Evolutionary conservation across 768 basidiomycete genomes (phyloP), one percentile per base, ranked within the genome.

Genomic region (Russula griseocarnosa): DNA sequence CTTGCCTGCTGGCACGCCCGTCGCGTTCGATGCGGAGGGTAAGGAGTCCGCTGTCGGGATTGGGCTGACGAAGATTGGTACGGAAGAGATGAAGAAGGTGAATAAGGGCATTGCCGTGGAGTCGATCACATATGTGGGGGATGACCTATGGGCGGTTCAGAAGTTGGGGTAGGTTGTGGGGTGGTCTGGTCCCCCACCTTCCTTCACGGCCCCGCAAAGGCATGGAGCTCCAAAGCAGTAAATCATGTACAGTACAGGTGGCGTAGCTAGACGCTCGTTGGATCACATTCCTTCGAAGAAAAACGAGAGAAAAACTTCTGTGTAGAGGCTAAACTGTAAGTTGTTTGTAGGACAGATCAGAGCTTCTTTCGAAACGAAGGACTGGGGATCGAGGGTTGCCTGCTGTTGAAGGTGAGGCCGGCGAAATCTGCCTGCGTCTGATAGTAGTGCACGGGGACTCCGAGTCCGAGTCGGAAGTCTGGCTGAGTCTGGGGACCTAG

Each of bases 11-110:
- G 86, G 84, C n/a, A 78, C 83, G 0, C 80, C 90, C 7, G 94
- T 99, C n/a, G 92, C 91, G 3, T 86, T 99, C 56, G 82, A 88
- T 69, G 93, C 95, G n/a, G 94, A 98, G 75, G 96, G 96, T 11
- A 98, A 98, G 76, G 90, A 94, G 69, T 86, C 92, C 69, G 88
- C 94, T 1, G 86, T 90, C 38, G 96, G 87, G 0, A 82, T 98
- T 59, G 96, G 96, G 10, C 74, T 93, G 60, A 86, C 87, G 60
- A 89, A 89, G 73, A 76, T 95, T 65, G 77, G 82, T 51, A 92
- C 92, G 47, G 94, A 95, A 72, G 94, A 98, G 51, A 97, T 99
- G 74, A 85, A 86, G 75, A 82, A 78, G 71, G 78, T 94, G 53
- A 98, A 96, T 72, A 98, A 97, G 75, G 92, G 86, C 46, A 81